phyloP scores from a whole-genome alignment of 805 yeast species.

The Saturnispora dispora region DNA sequence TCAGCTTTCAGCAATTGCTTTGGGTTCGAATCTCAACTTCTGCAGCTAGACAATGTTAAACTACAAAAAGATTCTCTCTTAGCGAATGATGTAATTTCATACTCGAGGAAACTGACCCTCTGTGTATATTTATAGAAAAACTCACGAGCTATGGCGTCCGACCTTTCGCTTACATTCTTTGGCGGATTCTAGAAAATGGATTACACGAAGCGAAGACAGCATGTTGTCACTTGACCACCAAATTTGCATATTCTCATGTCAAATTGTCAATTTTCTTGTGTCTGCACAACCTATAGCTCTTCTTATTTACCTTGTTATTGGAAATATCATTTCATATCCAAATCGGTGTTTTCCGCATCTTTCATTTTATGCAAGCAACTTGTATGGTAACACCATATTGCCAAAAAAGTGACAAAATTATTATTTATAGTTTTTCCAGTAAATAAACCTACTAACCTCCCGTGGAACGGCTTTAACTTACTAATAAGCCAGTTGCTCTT shows the following conservation, averaged over 20 bases:
- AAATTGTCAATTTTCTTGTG: too few species aligned
- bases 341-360: neutral
- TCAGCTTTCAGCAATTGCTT: neutral
- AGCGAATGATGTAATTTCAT: neutral
- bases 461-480: neutral
- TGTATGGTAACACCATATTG: neutral
- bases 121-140: neutral
- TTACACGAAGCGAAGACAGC: neutral
- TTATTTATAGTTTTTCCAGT: neutral
- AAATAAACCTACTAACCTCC: neutral
- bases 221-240: neutral
- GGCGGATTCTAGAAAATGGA: neutral
- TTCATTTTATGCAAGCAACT: neutral
- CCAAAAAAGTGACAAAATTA: neutral
- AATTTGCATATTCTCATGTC: too few species aligned
- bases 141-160: neutral
- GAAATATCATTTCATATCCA: neutral
- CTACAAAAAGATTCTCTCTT: neutral
- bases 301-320: neutral
- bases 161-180: neutral
- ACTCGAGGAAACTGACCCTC: neutral
- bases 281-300: neutral
- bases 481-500: neutral
- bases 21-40: neutral
- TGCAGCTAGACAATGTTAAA: neutral